These are phyloP conservation scores for Cystobasidium onofrii DNA, from an alignment of 768 basidiomycete genomes.

Conservation along the genomic window DNA sequence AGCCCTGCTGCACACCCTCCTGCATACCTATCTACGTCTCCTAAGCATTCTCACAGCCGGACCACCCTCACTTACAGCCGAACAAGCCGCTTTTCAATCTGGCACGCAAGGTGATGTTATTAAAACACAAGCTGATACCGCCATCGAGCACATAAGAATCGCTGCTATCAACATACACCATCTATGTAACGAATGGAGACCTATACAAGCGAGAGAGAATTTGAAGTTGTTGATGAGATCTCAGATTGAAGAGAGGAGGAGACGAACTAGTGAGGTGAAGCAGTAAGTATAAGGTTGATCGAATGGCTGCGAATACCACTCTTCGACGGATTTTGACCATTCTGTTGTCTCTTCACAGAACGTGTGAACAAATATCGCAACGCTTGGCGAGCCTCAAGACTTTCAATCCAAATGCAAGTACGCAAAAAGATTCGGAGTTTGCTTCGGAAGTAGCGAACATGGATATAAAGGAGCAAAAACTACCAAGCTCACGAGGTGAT, in stretches of 20 bases:
- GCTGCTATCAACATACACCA: constrained; percentile 81
- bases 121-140: constrained; percentile 34
- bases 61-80: constrained; percentile 47
- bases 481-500: background rate
- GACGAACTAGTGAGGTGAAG: constrained; percentile 64
- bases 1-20: constrained; percentile 64
- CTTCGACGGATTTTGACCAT: too few relatives aligned
- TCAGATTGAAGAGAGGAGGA: constrained; percentile 63
- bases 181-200: constrained; percentile 78
- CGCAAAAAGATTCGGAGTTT: background rate
- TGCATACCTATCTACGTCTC: constrained; percentile 69
- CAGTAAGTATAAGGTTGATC: constrained; percentile 50
- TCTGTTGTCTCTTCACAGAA: background rate
- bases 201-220: constrained; percentile 78
- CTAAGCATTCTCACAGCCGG: constrained; percentile 59
- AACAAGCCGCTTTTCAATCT: constrained; percentile 49
- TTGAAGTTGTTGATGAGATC: constrained; percentile 72
- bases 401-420: background rate
- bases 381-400: constrained; percentile 11
- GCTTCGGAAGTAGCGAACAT: background rate
- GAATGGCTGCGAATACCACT: too few relatives aligned
- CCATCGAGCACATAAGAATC: constrained; percentile 64
- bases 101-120: constrained; percentile 44
- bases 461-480: background rate
- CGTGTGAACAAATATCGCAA: background rate